Conservation (phyloP, 1,284 basidiomycete genomes). For the Mrakiaceae sp. region DNA sequence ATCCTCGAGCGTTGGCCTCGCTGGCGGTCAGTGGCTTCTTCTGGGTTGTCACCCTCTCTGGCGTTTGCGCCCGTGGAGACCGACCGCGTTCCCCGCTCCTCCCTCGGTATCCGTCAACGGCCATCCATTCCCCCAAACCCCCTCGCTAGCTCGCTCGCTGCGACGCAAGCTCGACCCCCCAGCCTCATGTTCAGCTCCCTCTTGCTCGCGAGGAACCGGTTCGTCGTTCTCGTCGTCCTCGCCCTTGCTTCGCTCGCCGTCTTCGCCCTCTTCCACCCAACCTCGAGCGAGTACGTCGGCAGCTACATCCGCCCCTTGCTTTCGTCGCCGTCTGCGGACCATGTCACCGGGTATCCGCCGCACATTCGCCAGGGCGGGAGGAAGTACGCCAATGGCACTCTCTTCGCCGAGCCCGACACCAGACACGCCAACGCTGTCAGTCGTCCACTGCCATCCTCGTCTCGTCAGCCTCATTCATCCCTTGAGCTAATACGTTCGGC, state of each 20-base stretch:
- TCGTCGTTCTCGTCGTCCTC: neutral
- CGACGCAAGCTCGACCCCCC: no score
- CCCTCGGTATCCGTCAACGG: no score
- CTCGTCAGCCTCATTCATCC: neutral
- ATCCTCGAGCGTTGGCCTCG: no score
- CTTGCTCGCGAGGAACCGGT: no score
- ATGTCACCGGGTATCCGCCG: neutral
- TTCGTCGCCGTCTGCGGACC: neutral
- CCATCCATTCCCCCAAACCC: no score
- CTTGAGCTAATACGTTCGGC: neutral
- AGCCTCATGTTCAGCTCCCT: no score
- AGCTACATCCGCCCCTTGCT: neutral
- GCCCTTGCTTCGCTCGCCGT: neutral
- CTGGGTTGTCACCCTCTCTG: no score
- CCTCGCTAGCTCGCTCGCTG: no score
- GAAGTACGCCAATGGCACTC: neutral
- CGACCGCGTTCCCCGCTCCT: no score
- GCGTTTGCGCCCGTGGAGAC: no score
- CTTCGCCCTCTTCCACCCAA: conserved; percentile 1
- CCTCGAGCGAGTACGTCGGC: neutral
- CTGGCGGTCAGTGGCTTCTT: no score
- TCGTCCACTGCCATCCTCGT: no score
- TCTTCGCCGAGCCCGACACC: neutral
- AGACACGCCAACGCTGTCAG: conserved; percentile 1
- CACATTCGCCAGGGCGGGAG: neutral